Base-by-base conservation (phyloP, 176 grass and related monocot genomes). In the Echinochloa phyllopogon region DNA sequence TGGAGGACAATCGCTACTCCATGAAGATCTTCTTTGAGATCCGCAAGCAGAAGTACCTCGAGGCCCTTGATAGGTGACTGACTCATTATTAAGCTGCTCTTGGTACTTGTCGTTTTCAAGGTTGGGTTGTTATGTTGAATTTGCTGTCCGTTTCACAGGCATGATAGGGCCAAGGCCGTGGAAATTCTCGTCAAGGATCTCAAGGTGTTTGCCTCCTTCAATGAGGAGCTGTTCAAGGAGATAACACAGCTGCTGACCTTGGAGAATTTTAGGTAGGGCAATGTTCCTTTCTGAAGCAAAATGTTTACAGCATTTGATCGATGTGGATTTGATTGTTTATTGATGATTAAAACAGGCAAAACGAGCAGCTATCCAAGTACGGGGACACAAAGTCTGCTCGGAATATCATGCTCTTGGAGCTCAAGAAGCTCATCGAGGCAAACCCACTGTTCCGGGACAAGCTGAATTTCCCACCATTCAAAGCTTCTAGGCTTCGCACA, bases 1-100 rank as follows among this genome's bases (percentile, higher is more conserved):
- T 99, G 48, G 97, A 99, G 74, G 97, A 99, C 77, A 99, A 99
- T 84, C 89, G 97, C 79, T 99, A 99, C 89, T 99, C 97, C 86
- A 99, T 99, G 97, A 99, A 99, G 84, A 99, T 99, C 58, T 99
- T 99, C 74, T 99, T 99, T 20, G 97, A 99, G 92, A 99, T 99
- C 85, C 89, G 97, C 67, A 99, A 99, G 86, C 97, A 99, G 80
- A 99, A 99, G 79, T 99, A 99, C 61, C 97, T 99, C 24, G 97
- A 99, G 85, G 97, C 97, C 53, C 97, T 99, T 65, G 97, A 99
- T 76, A 96, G 97, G 97, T 93, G 59, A 59, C 73, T 10, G 48
- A 41, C 80, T 61, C 36, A 65, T 82, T 41, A 39, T 64, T 52
- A 77, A 68, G 16, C 65, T 78, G 43, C 47, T 79, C 65, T 12